Evolutionary conservation across 2,329 filamentous ascomycete genomes (phyloP), one percentile per base, ranked within the genome.

Genomic region (Xylaria arbuscula): DNA sequence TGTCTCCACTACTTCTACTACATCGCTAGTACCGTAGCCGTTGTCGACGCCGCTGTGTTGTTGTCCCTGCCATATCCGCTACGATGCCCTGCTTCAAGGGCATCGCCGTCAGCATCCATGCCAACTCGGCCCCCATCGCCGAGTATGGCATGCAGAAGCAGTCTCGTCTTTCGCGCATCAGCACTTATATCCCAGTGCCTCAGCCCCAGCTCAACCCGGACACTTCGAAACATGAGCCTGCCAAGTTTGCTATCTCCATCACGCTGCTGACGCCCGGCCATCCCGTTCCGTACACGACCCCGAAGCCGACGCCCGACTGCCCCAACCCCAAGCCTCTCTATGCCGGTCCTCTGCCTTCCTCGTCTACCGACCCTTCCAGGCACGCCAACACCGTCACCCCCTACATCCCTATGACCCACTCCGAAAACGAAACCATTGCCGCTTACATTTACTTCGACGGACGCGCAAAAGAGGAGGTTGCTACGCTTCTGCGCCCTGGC

Each of bases 371-470:
- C 63, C 81, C 81, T 48, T 81, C 82, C 38, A 85, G 83, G 73
- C 82, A 81, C 72, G 79, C 81, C 66, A 85, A 87, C 72, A 81
- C 85, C n/a, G 86, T 98, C 70, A 89, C 88, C 63, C 93, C 95
- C 1, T 99, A 99, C 81, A 92, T 95, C 71, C 93, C 96, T 62
- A 89, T 98, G 83, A 98, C 96, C 22, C 91, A 92, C 69, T 97
- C 93, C 38, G 91, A 93, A 65, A 97, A 98, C 80, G 96, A 99
- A 83, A 99, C 96, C 15, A 95, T 99, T 75, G 96, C 96, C 38
- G 96, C 95, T 45, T 99, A 99, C 80, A 98, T 99, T 75, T 99
- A 99, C 83, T 99, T 99, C 78, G 96, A 99, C 80, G 96, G 96
- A 19, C 87, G 96, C 70, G 88, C 89, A 69, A 99, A 99, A 80